Evolutionary conservation across 306 rosid species (phyloP).

Genomic region (Cucumis melo): DNA sequence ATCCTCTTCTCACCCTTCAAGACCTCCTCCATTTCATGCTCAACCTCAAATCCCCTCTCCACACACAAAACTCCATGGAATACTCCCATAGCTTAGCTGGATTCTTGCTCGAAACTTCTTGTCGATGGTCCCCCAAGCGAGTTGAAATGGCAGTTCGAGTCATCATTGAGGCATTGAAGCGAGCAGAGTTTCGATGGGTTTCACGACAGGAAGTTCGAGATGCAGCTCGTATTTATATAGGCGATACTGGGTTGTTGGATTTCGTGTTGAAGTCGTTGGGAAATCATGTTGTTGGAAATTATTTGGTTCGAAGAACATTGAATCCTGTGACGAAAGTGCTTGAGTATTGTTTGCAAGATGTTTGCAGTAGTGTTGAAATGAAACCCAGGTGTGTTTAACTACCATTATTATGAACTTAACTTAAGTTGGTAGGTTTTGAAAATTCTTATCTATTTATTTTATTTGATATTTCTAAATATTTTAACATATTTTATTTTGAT

Average conservation of each 20-base stretch:
- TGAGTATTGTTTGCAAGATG: slow-evolving; percentile 70
- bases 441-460: no score
- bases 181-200: slow-evolving; percentile 34
- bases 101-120: slow-evolving; percentile 28
- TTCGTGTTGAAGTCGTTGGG: slow-evolving; percentile 67
- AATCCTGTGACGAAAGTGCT: slow-evolving; percentile 71
- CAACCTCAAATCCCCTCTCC: slow-evolving; percentile 59
- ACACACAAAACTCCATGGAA: slow-evolving; percentile 18
- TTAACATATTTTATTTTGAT: no score
- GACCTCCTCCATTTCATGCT: slow-evolving; percentile 60
- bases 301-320: slow-evolving; percentile 58
- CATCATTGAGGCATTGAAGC: not conserved
- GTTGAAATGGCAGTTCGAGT: slow-evolving; percentile 2
- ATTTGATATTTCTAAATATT: no score
- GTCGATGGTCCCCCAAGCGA: slow-evolving; percentile 54
- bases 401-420: not conserved
- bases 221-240: slow-evolving; percentile 57
- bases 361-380: slow-evolving; percentile 30
- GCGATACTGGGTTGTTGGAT: slow-evolving; percentile 65
- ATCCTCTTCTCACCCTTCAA: slow-evolving; percentile 51
- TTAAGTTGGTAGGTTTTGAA: no score
- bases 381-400: slow-evolving; percentile 7
- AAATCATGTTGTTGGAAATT: slow-evolving; percentile 60
- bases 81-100: slow-evolving; percentile 13
- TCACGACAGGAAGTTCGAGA: slow-evolving; percentile 86